Evolutionary conservation across 306 rosid species (phyloP), one percentile per base, ranked within the genome.

Genomic region (Begonia loranthoides): DNA sequence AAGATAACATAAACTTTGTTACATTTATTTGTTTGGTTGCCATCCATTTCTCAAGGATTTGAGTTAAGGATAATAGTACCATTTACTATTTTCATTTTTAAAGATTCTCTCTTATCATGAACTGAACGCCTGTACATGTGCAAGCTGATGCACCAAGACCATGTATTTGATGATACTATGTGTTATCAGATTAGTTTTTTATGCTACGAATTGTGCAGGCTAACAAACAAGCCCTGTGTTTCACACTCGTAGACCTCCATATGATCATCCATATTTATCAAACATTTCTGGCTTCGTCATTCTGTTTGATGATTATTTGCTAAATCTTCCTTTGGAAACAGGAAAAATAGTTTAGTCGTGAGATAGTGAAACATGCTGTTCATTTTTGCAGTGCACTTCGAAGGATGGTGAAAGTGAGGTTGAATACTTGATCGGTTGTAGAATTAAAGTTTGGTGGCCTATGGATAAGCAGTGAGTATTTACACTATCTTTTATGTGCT

Each of bases 391-490:
- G 99, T 72, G 79, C 70, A 63, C 60, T 13, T 66, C 63, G 55
- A 83, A 70, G 79, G 77, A 63, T 62, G 75, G 67, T 67, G 88
- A 67, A 71, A 79, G 47, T 58, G 88, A 83, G 60, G 56, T 71
- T 9, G 99, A 83, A 73, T 86, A 87, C 70, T 77, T 92, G 70
- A 76, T 70, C 58, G 94, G 99, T 67, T 80, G 87, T 78, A 82
- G 88, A 71, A 76, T 92, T 58, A 92, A 92, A 87, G 83, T 92
- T 73, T 92, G 99, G 99, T 92, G 99, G 99, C 99, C 94, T 60
- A 63, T 67, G 82, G 99, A 92, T 83, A 92, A 81, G 70, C 33
- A 67, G 99, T 92, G 55, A 75, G 79, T 74, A 15, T 50, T 43
- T 51, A 41, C 34, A 22, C 51, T 51, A 36, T 53, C 24, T 52